Percentiles rank a stretch among this genome's conserved stretches.
phyloP scores from a whole-genome alignment of 306 rosid genomes.

The Pueraria montana region DNA sequence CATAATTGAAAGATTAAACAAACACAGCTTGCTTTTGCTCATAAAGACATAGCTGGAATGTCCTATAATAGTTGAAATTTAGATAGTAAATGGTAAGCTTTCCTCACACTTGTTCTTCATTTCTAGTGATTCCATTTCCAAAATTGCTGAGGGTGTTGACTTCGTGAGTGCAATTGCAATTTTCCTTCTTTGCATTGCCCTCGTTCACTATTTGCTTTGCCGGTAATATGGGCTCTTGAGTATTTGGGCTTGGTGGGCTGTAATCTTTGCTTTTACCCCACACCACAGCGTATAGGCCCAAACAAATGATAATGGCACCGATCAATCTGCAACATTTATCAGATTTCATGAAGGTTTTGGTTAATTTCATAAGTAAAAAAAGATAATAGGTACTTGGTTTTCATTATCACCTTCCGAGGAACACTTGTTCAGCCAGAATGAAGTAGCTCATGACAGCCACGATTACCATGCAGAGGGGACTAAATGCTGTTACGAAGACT shows the following conservation, averaged over 20 bases:
- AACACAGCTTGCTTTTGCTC: slow-evolving; percentile 16
- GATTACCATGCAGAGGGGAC: slow-evolving; percentile 79
- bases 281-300: slow-evolving; percentile 76
- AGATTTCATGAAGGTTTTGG: slow-evolving; percentile 8
- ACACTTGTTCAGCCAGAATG: slow-evolving; percentile 66
- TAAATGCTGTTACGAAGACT: slow-evolving; percentile 89
- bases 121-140: slow-evolving; percentile 36
- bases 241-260: slow-evolving; percentile 33
- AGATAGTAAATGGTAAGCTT: not conserved
- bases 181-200: slow-evolving; percentile 37
- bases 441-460: slow-evolving; percentile 84
- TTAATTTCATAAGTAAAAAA: not conserved
- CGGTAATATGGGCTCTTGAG: slow-evolving; percentile 39
- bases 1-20: slow-evolving; percentile 16
- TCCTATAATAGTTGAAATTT: not conserved
- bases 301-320: slow-evolving; percentile 74
- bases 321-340: slow-evolving; percentile 60
- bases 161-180: slow-evolving; percentile 43
- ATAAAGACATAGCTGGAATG: slow-evolving; percentile 1
- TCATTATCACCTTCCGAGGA: slow-evolving; percentile 76
- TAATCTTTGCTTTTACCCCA: slow-evolving; percentile 93
- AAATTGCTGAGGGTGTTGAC: slow-evolving; percentile 41
- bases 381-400: not conserved
- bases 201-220: slow-evolving; percentile 38
- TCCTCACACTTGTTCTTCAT: slow-evolving; percentile 39